Base-by-base conservation (phyloP, 2,329 filamentous ascomycete species). In the Byssochlamys sp. region DNA sequence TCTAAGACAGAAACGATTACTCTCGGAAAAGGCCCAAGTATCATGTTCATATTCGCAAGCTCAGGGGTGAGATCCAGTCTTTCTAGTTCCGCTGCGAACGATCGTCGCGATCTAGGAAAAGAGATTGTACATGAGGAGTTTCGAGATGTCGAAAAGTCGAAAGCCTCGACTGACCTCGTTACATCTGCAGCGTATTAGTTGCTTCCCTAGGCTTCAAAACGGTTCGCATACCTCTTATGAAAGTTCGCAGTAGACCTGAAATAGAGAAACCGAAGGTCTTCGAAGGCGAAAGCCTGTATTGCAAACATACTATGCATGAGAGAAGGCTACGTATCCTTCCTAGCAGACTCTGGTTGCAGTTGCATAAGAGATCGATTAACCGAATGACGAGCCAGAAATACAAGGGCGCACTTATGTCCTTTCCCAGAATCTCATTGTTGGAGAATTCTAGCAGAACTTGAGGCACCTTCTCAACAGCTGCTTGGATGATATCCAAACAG, bases 401-500 rank as follows among this genome's bases (percentile, higher is more conserved):
- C 26, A 85, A 72, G 4, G 78, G 80, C 3, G 77, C 77, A 33
- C 74, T 70, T 54, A 75, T 67, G 65, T 69, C 66, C 57, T 70
- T 65, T 72, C 79, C 62, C 84, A 78, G 50, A 83, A 73, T 68
- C 78, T 82, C 53, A 80, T 86, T 61, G 83, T 80, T 62, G 82
- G 77, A 88, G 45, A 81, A 68, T 80, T 86, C 88, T 49, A 87
- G 76, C 3, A 88, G 80, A 60, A 86, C 84, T 45, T 73, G 73
- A 14, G 84, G 90, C 6, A 87, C 89, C 66, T 91, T 88, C 61
- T 84, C 81, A 62, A 96, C 81, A 2, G 88, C 89, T 55, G 88
- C 81, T 58, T 82, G 81, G 51, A 96, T 80, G 55, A 95, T 91
- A 63, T 87, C 84, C 53, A 96, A 80, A 55, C 90, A 91, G 67